phyloP scores from a whole-genome alignment of 768 basidiomycete species.

The Mycena kentingensis region DNA sequence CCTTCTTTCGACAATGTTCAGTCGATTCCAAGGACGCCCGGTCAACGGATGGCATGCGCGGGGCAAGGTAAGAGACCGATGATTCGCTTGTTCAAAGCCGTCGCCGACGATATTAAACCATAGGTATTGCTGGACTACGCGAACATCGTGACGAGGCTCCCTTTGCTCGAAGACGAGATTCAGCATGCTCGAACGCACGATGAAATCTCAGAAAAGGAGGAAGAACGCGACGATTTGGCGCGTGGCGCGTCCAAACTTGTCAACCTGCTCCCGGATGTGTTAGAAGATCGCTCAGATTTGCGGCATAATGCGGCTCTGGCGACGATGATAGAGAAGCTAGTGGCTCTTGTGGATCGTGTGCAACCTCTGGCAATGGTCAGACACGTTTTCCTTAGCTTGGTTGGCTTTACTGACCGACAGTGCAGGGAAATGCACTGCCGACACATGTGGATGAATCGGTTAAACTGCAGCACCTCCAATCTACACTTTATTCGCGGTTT shows the following conservation, averaged over 20 bases:
- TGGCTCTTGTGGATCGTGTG: conserved; percentile 58
- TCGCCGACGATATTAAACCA: background rate
- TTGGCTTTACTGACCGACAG: conserved; percentile 12
- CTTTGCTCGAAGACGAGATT: conserved; percentile 43
- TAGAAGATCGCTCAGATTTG: conserved; percentile 57
- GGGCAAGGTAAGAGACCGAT: conserved; percentile 64
- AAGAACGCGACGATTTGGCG: conserved; percentile 54
- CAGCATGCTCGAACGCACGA: conserved; percentile 9
- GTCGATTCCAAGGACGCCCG: conserved; percentile 55
- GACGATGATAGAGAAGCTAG: conserved; percentile 70
- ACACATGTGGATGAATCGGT: conserved; percentile 56
- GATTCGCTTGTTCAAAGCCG: conserved; percentile 7
- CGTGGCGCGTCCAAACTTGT: conserved; percentile 67
- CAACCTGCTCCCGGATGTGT: conserved; percentile 65
- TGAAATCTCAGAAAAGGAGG: conserved; percentile 20
- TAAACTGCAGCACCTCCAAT: conserved; percentile 63
- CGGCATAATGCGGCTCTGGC: conserved; percentile 71
- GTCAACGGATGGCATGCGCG: conserved; percentile 81
- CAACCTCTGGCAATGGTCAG: conserved; percentile 64
- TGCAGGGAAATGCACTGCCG: conserved; percentile 47
- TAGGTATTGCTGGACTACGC: conserved; percentile 54
- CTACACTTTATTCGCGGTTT: conserved; percentile 67
- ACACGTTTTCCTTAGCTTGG: conserved; percentile 17
- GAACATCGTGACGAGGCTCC: conserved; percentile 60
- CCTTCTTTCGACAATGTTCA: conserved; percentile 71